Conservation (phyloP, 2,329 filamentous ascomycete genomes). For the Cladophialophora bantiana region DNA sequence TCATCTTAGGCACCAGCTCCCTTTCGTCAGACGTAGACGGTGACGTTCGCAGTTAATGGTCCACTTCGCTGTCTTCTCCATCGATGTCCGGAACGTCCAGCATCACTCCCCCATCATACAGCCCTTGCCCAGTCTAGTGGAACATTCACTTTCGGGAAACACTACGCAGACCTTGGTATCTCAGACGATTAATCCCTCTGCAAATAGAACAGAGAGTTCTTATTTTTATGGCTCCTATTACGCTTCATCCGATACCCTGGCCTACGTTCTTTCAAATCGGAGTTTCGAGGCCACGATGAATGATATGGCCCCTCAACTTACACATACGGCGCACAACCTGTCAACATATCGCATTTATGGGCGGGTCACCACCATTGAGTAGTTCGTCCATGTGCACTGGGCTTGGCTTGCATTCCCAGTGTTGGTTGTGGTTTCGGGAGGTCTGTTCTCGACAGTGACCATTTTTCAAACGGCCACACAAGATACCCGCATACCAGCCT, state of each 20-base stretch:
- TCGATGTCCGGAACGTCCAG: background rate
- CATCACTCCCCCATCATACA: background rate
- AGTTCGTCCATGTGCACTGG: background rate
- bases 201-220: background rate
- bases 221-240: background rate
- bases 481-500: background rate
- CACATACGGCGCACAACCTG: background rate
- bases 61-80: background rate
- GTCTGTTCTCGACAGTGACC: background rate
- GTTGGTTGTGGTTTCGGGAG: background rate
- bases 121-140: background rate
- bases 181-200: background rate
- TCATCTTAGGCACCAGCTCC: background rate
- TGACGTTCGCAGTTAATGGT: background rate
- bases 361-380: background rate
- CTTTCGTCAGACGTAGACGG: background rate
- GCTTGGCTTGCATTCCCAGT: background rate
- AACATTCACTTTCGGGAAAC: background rate
- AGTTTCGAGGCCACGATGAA: background rate
- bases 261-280: background rate
- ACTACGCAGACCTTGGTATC: background rate
- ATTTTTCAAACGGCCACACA: background rate
- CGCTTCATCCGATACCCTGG: background rate
- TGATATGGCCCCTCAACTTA: background rate
- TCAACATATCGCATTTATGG: background rate